Percentiles rank a stretch among this genome's conserved stretches.
Conservation (phyloP, 2,329 filamentous ascomycete species). For the Talaromyces sp. region DNA sequence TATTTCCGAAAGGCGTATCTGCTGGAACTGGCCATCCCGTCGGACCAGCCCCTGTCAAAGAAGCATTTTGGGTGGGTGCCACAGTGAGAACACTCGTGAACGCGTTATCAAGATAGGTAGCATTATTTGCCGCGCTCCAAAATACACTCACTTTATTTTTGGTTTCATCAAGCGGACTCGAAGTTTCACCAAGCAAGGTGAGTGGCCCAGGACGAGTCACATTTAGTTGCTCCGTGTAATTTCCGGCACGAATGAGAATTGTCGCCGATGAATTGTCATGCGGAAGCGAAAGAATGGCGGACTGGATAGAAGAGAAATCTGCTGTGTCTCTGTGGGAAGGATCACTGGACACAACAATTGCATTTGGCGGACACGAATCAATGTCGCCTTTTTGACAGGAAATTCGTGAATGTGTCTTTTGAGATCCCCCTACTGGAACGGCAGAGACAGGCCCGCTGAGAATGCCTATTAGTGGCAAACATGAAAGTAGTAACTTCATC, state of each 20-base stretch:
- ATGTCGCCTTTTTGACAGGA: slow-evolving; percentile 19
- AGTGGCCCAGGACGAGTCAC: slow-evolving; percentile 57
- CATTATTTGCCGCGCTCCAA: slow-evolving; percentile 52
- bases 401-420: slow-evolving; percentile 9
- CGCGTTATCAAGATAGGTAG: slow-evolving; percentile 52
- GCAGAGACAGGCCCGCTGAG: not conserved
- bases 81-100: slow-evolving; percentile 58
- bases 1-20: slow-evolving; percentile 58
- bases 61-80: slow-evolving; percentile 58
- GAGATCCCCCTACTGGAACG: not conserved
- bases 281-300: slow-evolving; percentile 43
- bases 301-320: slow-evolving; percentile 39
- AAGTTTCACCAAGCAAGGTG: slow-evolving; percentile 55
- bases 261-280: slow-evolving; percentile 42
- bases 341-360: slow-evolving; percentile 22
- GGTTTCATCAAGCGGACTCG: slow-evolving; percentile 40
- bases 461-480: not conserved
- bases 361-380: slow-evolving; percentile 21
- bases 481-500: not conserved
- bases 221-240: slow-evolving; percentile 60
- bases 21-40: slow-evolving; percentile 56
- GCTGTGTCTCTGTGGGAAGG: slow-evolving; percentile 14
- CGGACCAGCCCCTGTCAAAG: slow-evolving; percentile 55
- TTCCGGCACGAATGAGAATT: slow-evolving; percentile 56
- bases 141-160: slow-evolving; percentile 52